These are phyloP conservation scores for Ceratocystis papillata DNA, from an alignment of 2,329 filamentous ascomycete genomes.

Conservation along the genomic window DNA sequence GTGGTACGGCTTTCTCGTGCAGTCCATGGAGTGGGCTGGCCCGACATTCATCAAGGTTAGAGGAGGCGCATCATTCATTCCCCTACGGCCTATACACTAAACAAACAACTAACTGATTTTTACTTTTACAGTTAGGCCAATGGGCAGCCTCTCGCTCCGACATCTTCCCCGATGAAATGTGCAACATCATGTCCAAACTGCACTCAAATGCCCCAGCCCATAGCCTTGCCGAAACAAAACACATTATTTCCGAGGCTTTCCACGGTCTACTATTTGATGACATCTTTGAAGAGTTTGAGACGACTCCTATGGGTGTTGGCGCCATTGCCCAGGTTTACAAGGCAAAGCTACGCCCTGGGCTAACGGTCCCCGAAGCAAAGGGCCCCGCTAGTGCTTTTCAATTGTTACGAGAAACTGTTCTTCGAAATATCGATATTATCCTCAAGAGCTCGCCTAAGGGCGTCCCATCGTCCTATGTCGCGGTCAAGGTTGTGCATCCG, in stretches of 20 bases:
- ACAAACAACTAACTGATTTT: neutral
- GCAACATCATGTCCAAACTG: constrained; percentile 81
- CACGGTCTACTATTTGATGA: constrained; percentile 69
- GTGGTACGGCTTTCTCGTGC: constrained; percentile 89
- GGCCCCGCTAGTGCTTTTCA: constrained; percentile 29
- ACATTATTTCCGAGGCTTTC: constrained; percentile 72
- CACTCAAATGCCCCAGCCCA: constrained; percentile 93
- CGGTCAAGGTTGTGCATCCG: constrained; percentile 91
- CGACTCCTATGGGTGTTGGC: constrained; percentile 79
- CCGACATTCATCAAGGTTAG: constrained; percentile 91
- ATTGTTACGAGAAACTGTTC: constrained; percentile 38
- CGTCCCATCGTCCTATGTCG: constrained; percentile 84
- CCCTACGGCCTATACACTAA: neutral
- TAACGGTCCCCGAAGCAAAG: constrained; percentile 36
- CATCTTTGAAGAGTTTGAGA: constrained; percentile 93
- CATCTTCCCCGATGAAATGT: constrained; percentile 90
- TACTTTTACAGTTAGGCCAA: constrained; percentile 63
- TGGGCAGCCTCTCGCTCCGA: constrained; percentile 95
- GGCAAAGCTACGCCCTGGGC: constrained; percentile 72
- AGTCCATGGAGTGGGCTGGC: constrained; percentile 81
- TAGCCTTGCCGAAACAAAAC: constrained; percentile 66
- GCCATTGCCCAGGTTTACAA: constrained; percentile 98
- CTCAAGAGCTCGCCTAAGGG: constrained; percentile 77
- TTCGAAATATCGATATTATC: constrained; percentile 71
- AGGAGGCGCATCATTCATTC: neutral